Conservation (phyloP, 352 stramenopile genomes). For the Pythium myriotylum region DNA sequence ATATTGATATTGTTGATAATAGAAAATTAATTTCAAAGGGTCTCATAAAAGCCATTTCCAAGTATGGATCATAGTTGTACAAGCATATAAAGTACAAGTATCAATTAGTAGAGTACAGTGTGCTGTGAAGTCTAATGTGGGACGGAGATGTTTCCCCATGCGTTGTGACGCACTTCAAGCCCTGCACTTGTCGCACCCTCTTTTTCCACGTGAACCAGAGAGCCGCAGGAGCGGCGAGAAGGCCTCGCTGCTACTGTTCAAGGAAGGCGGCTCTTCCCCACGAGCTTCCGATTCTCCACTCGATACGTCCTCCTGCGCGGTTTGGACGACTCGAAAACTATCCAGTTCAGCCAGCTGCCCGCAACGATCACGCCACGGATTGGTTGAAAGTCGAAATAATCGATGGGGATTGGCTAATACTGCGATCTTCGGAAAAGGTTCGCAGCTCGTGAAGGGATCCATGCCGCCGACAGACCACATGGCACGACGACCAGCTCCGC, state of each 20-base stretch:
- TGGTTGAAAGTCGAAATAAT: slow-evolving; percentile 7
- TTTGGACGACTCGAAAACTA: slow-evolving; percentile 8
- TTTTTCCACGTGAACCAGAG: neutral
- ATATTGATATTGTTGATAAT: neutral
- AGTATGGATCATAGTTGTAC: no score
- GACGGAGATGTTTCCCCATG: no score
- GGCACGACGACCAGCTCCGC: neutral
- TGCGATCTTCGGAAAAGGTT: neutral
- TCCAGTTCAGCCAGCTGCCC: slow-evolving; percentile 21
- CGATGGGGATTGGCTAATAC: neutral
- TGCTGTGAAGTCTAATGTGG: no score
- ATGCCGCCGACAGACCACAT: slow-evolving; percentile 3
- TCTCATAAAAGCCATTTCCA: no score
- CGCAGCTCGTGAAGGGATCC: neutral
- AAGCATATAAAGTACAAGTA: no score
- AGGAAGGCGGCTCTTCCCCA: no score
- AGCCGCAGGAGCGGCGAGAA: neutral
- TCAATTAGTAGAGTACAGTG: no score
- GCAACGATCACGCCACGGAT: neutral
- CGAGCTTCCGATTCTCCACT: no score
- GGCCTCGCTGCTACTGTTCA: no score
- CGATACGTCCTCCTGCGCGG: no score
- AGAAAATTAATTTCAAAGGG: neutral
- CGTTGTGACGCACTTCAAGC: no score
- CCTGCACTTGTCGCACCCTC: neutral